Evolutionary conservation across 352 stramenopile species (phyloP).

Genomic region (Halophytophthora batemanensis): DNA sequence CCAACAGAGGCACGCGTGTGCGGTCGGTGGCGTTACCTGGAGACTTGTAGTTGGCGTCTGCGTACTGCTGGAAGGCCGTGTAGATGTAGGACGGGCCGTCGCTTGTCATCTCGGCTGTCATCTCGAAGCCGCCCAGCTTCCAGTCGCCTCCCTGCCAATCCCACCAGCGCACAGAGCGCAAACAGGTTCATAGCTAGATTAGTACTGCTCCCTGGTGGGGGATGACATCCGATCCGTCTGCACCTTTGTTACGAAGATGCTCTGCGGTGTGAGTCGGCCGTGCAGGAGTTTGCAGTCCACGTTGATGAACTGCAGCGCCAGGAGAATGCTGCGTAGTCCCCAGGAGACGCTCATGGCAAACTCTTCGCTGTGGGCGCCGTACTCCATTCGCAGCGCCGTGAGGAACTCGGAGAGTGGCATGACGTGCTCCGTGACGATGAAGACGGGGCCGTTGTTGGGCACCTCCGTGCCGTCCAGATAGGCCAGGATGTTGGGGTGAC

Average conservation of each 20-base stretch:
- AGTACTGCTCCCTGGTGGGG: not conserved
- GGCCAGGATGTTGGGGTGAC: slow-evolving; percentile 92
- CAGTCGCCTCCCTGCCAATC: slow-evolving; percentile 87
- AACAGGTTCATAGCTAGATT: not conserved
- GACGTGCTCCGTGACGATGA: slow-evolving; percentile 95
- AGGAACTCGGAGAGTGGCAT: slow-evolving; percentile 89
- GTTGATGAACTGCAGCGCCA: slow-evolving; percentile 93
- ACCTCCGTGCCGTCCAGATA: slow-evolving; percentile 83
- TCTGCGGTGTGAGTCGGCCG: slow-evolving; percentile 85
- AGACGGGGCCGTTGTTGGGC: slow-evolving; percentile 79
- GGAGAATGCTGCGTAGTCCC: slow-evolving; percentile 91
- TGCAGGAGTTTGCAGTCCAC: slow-evolving; percentile 93
- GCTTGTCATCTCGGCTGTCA: slow-evolving; percentile 84
- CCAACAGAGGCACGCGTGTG: too few species aligned
- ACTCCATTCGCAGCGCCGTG: slow-evolving; percentile 58
- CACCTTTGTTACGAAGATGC: slow-evolving; percentile 93
- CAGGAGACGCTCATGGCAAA: slow-evolving; percentile 89
- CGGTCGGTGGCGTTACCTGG: slow-evolving; percentile 36
- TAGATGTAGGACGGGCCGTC: slow-evolving; percentile 79
- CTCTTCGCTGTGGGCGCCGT: slow-evolving; percentile 56
- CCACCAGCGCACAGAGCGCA: not conserved
- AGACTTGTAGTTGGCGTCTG: slow-evolving; percentile 75
- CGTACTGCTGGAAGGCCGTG: slow-evolving; percentile 82
- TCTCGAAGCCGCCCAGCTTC: slow-evolving; percentile 93
- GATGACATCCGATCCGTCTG: too few species aligned